Base-by-base conservation (phyloP, 1,284 basidiomycete genomes). In the Cryptococcus maquisensis region DNA sequence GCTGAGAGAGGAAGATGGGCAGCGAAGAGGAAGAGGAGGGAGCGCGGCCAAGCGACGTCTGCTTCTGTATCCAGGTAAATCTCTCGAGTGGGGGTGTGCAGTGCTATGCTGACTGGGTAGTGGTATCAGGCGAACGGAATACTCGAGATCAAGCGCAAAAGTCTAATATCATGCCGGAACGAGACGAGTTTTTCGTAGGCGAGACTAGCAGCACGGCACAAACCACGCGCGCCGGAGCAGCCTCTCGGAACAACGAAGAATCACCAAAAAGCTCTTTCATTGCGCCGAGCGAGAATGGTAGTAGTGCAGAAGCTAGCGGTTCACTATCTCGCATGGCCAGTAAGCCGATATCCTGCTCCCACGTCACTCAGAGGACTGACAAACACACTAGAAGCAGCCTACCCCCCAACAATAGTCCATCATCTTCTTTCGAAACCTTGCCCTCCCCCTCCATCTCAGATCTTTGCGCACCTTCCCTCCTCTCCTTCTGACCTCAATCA, bases 361-460 rank as follows among this genome's bases (percentile, higher is more conserved):
- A 40, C 5, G 1, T 7, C n/a, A 18, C 3, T 20, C 21, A 40
- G 10, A 40, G 9, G 21, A 40, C 39, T 18, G n/a, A n/a, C 39
- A 40, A 18, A n/a, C n/a, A 21, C n/a, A 4, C 21, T 16, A 18
- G 39, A 40, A 21, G 3, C 39, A n/a, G n/a, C n/a, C n/a, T n/a
- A n/a, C 16, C n/a, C 21, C 18, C 9, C 43, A 16, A 44, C 55
- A 36, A 24, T 47, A 12, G 51, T 61, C 28, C 48, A 53, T 18
- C 32, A 20, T 16, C 41, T 37, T 13, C 51, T 58, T 15, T 36
- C 49, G n/a, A 13, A 23, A 10, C 50, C 51, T 10, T 54, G 54
- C 28, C 60, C 60, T 16, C 57, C 56, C 23, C 38, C 42, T 9
- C 51, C 56, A 2, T 39, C 51, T 12, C 35, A 24, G 15, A 36